Percentiles rank a stretch among this genome's conserved stretches.
Evolutionary conservation across 2,329 filamentous ascomycete genomes (phyloP).

Genomic region (Diaporthe helianthi): DNA sequence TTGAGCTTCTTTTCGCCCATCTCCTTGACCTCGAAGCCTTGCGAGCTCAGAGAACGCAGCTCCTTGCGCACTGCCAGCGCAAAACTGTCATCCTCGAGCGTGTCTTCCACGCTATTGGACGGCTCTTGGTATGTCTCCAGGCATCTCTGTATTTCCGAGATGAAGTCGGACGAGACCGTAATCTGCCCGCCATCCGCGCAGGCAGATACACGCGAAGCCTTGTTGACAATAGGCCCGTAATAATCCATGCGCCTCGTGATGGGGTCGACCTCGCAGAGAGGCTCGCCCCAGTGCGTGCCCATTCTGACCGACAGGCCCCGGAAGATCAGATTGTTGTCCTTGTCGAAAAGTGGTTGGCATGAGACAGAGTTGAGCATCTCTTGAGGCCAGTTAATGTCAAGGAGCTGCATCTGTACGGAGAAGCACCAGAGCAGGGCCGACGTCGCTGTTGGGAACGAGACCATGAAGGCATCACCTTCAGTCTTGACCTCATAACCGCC

Average conservation of each 20-base stretch:
- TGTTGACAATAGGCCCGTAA: slow-evolving; percentile 99
- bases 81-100: slow-evolving; percentile 76
- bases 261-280: slow-evolving; percentile 93
- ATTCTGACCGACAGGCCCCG: slow-evolving; percentile 93
- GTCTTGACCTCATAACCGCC: slow-evolving; percentile 99
- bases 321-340: slow-evolving; percentile 89
- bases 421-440: slow-evolving; percentile 96
- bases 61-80: slow-evolving; percentile 85
- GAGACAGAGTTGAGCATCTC: slow-evolving; percentile 89
- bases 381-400: slow-evolving; percentile 91
- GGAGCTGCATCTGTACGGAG: slow-evolving; percentile 84
- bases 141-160: slow-evolving; percentile 91
- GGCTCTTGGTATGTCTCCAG: slow-evolving; percentile 88
- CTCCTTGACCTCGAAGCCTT: slow-evolving; percentile 97
- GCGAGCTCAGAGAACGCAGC: slow-evolving; percentile 82
- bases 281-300: slow-evolving; percentile 95
- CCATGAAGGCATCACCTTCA: slow-evolving; percentile 99
- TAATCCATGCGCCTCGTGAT: slow-evolving; percentile 99
- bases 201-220: slow-evolving; percentile 89
- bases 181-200: slow-evolving; percentile 97
- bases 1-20: slow-evolving; percentile 92
- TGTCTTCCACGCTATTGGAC: slow-evolving; percentile 77
- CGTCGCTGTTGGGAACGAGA: slow-evolving; percentile 95
- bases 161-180: slow-evolving; percentile 95
- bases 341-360: slow-evolving; percentile 82